phyloP scores from a whole-genome alignment of 139 green algal species.

The Dunaliella sp. region DNA sequence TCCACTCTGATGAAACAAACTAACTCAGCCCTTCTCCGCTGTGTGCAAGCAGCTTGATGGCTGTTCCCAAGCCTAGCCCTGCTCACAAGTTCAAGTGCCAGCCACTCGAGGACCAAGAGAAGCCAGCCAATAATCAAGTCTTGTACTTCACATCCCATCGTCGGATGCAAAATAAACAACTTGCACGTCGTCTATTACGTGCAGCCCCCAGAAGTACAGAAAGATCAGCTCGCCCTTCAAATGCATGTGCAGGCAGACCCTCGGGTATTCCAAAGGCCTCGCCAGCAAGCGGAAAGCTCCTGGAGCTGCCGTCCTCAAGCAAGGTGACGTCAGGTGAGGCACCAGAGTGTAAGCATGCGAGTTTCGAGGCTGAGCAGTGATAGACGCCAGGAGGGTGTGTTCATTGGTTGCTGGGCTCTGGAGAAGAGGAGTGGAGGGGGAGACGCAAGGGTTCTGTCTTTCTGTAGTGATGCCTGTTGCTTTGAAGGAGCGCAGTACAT shows the following conservation, averaged over 20 bases:
- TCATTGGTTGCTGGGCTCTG: background rate
- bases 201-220: background rate
- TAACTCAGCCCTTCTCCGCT: no score
- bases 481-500: no score
- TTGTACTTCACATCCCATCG: background rate
- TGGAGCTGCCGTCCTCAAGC: background rate
- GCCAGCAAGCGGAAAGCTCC: background rate
- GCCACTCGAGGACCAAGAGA: no score
- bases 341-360: background rate
- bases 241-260: background rate
- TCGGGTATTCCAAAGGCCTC: background rate
- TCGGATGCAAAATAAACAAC: no score
- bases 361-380: background rate
- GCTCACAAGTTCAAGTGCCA: no score
- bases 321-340: background rate
- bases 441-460: background rate
- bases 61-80: no score
- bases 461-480: background rate
- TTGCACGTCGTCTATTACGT: background rate
- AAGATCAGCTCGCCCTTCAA: background rate
- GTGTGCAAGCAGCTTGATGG: no score
- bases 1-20: no score
- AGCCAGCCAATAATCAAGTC: no score
- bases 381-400: background rate
- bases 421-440: background rate